Percentiles rank a stretch among this genome's conserved stretches.
These are phyloP conservation scores for Poa pratensis DNA, from an alignment of 176 grass and related monocot genomes.

Conservation along the genomic window DNA sequence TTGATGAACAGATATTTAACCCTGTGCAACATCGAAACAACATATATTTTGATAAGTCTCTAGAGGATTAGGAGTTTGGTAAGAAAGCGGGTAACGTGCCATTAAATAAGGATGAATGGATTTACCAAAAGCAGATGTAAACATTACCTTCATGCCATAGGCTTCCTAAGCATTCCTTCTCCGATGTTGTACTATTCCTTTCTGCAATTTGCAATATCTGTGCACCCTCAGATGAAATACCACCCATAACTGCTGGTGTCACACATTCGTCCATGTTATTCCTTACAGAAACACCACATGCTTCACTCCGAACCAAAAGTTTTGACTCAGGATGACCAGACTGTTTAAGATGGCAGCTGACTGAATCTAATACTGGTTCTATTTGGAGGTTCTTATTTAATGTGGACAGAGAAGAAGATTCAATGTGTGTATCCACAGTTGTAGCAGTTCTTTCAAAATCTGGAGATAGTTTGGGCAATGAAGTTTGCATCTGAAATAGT, in stretches of 20 bases:
- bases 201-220: constrained; percentile 9
- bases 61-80: constrained; percentile 19
- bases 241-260: neutral
- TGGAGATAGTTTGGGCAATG: neutral
- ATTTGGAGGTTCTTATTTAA: constrained; percentile 7
- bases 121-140: neutral
- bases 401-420: neutral
- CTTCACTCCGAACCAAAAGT: neutral
- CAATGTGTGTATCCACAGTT: neutral
- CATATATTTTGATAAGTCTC: neutral
- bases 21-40: constrained; percentile 6
- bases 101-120: neutral
- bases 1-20: neutral
- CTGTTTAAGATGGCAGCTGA: neutral
- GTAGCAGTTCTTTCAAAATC: constrained; percentile 11
- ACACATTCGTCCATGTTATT: constrained; percentile 5
- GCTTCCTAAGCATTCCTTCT: neutral
- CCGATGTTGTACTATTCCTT: constrained; percentile 5
- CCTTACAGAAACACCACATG: neutral
- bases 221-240: constrained; percentile 25
- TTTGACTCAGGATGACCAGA: neutral
- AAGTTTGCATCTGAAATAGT: constrained; percentile 2
- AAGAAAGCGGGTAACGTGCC: neutral
- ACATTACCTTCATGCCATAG: constrained; percentile 24
- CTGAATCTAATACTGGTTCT: constrained; percentile 25